Conservation (phyloP, 2,329 filamentous ascomycete genomes). For the Aureobasidium pullulans region DNA sequence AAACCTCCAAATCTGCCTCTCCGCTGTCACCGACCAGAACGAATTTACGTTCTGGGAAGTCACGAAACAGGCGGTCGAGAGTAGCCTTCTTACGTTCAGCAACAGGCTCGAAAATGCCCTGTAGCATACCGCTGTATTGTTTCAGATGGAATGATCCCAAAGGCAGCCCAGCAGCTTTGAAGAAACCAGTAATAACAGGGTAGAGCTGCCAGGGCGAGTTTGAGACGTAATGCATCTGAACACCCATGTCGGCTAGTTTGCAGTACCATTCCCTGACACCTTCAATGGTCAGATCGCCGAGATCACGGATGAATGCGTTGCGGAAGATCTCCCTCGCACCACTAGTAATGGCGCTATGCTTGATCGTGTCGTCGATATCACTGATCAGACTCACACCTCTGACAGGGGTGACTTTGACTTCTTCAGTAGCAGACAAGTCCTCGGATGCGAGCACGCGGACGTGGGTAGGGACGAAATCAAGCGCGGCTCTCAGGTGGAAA, state of each 20-base stretch:
- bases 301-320: conserved; percentile 86
- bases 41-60: conserved; percentile 86
- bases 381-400: conserved; percentile 86
- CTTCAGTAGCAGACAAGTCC: conserved; percentile 70
- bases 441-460: conserved; percentile 82
- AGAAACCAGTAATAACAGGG: conserved; percentile 79
- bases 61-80: conserved; percentile 73
- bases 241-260: conserved; percentile 67
- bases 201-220: conserved; percentile 98
- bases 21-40: conserved; percentile 92
- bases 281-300: conserved; percentile 72
- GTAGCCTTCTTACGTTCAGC: conserved; percentile 89
- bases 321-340: conserved; percentile 92
- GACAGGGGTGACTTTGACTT: conserved; percentile 68
- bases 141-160: conserved; percentile 90
- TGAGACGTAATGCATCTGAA: conserved; percentile 94
- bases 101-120: conserved; percentile 96
- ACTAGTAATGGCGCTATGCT: conserved; percentile 80
- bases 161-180: conserved; percentile 71
- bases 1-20: conserved; percentile 93
- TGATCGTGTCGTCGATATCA: conserved; percentile 96
- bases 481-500: conserved; percentile 68
- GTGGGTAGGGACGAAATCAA: conserved; percentile 87
- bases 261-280: conserved; percentile 89
- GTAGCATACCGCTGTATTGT: conserved; percentile 92